phyloP scores from a whole-genome alignment of 345 rosid species.

The Rhodamnia rubescens region DNA sequence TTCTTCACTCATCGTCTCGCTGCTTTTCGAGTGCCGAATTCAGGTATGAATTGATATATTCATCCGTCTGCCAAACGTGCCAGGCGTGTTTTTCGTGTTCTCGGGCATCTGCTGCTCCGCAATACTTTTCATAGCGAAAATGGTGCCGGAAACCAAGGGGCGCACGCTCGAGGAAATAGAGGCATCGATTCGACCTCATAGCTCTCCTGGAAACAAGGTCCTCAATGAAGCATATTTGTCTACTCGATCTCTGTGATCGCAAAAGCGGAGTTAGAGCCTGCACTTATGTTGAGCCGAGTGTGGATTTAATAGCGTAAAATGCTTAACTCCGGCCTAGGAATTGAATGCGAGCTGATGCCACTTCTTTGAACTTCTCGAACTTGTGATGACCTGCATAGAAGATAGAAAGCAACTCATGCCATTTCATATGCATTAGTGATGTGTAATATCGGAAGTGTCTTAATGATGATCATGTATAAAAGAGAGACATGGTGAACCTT shows the following conservation, averaged over 20 bases:
- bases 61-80: too few species aligned
- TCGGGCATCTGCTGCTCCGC: constrained; percentile 13
- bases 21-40: background rate
- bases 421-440: background rate
- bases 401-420: background rate
- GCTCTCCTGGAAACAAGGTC: background rate
- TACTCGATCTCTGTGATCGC: background rate
- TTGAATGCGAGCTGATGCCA: background rate
- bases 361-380: background rate
- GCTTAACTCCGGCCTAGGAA: background rate
- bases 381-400: background rate
- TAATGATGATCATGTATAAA: too few species aligned
- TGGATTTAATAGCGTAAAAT: background rate
- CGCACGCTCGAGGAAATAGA: constrained; percentile 45
- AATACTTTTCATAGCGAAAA: constrained; percentile 24
- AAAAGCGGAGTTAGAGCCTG: background rate
- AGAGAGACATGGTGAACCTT: too few species aligned
- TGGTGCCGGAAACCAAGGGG: constrained; percentile 44
- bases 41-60: background rate
- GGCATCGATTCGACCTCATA: constrained; percentile 10
- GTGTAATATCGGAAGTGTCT: background rate
- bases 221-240: background rate
- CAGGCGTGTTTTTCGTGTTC: constrained; percentile 12
- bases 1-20: background rate
- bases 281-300: background rate